Evolutionary conservation across 2,329 filamentous ascomycete species (phyloP).

Genomic region (Fusarium sp.): DNA sequence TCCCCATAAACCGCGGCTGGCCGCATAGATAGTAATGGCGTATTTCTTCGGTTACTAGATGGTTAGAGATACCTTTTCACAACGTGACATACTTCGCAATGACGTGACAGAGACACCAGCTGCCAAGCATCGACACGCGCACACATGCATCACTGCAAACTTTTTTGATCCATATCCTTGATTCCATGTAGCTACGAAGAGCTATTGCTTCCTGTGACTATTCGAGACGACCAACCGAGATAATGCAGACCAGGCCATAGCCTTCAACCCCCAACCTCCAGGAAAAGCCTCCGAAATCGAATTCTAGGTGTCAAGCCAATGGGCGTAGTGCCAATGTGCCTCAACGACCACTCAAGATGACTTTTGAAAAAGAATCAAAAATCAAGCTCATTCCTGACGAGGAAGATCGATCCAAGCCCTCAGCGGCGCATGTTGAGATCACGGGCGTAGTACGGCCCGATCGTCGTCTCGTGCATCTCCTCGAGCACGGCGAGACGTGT

Average conservation of each 20-base stretch:
- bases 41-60: neutral
- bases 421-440: constrained; percentile 18
- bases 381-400: constrained; percentile 29
- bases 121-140: neutral
- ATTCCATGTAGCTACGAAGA: constrained; percentile 34
- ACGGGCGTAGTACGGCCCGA: constrained; percentile 52
- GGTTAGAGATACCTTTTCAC: neutral
- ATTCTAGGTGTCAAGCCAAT: constrained; percentile 23
- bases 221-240: constrained; percentile 33
- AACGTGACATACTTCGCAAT: neutral
- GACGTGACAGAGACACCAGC: neutral
- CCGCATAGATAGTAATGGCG: constrained; percentile 1
- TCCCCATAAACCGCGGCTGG: constrained; percentile 29
- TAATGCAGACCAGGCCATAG: constrained; percentile 33
- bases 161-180: constrained; percentile 14
- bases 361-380: constrained; percentile 26
- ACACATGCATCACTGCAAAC: neutral
- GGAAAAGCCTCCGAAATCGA: constrained; percentile 25
- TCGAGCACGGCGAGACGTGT: constrained; percentile 77
- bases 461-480: constrained; percentile 62
- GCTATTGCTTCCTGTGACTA: constrained; percentile 29
- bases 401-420: constrained; percentile 6
- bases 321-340: constrained; percentile 2
- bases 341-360: constrained; percentile 32
- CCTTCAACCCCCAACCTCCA: constrained; percentile 28